Evolutionary conservation across 139 green algal species (phyloP).

Genomic region (Yamagishiella unicocca): DNA sequence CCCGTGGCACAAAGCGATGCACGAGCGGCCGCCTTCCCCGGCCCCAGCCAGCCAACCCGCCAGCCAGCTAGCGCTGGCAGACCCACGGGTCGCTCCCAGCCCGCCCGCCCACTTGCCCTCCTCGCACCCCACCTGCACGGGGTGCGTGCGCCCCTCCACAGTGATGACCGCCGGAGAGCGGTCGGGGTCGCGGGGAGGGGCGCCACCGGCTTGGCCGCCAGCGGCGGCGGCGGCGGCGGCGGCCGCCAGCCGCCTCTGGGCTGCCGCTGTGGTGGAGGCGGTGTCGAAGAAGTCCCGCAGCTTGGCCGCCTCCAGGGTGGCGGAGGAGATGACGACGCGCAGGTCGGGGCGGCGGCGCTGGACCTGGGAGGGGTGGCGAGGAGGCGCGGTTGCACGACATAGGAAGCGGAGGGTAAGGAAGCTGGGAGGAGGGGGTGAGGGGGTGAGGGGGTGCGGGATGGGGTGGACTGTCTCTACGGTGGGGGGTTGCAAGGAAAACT

Average conservation of each 20-base stretch:
- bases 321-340: conserved; percentile 89
- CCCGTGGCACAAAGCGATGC: no score
- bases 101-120: background rate
- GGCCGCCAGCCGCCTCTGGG: background rate
- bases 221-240: background rate
- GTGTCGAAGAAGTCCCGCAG: conserved; percentile 81
- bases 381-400: no score
- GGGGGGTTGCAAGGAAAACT: background rate
- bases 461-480: background rate
- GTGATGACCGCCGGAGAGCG: conserved; percentile 72
- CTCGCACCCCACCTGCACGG: conserved; percentile 73
- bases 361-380: conserved; percentile 74
- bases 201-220: background rate
- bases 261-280: conserved; percentile 8
- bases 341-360: conserved; percentile 85
- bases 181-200: background rate
- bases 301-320: conserved; percentile 84
- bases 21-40: no score
- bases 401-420: background rate
- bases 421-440: background rate
- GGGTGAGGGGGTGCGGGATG: background rate
- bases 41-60: no score
- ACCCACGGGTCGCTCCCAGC: no score
- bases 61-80: no score
- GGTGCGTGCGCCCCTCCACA: conserved; percentile 81